Evolutionary conservation across 75 land plant species (phyloP).

Genomic region (Pseudotsuga menziesii): DNA sequence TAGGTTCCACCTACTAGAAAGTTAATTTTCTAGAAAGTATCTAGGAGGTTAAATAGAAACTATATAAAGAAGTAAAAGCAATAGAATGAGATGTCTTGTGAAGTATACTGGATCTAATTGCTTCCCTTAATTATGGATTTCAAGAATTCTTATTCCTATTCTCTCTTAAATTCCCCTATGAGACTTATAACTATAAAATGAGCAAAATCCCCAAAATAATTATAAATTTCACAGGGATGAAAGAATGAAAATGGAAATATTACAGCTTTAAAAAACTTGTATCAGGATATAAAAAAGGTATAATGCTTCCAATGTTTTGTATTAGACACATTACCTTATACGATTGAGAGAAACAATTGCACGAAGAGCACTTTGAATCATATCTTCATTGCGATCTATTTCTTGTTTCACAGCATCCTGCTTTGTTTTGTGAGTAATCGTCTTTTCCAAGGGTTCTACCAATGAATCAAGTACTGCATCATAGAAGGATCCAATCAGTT

Average conservation of each 20-base stretch:
- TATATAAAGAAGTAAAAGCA: no score
- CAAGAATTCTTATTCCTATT: no score
- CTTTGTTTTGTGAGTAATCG: slow-evolving; percentile 87
- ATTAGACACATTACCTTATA: slow-evolving; percentile 52
- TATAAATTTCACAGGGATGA: background rate
- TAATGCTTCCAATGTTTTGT: background rate
- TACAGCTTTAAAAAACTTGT: background rate
- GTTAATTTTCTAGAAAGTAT: no score
- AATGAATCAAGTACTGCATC: slow-evolving; percentile 80
- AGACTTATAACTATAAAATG: background rate
- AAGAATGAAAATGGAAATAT: background rate
- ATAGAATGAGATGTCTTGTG: no score
- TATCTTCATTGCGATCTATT: slow-evolving; percentile 98
- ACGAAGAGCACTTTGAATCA: slow-evolving; percentile 96
- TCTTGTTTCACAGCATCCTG: slow-evolving; percentile 99
- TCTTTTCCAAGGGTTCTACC: slow-evolving; percentile 92
- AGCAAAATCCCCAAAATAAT: slow-evolving; percentile 12
- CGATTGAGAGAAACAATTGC: slow-evolving; percentile 88
- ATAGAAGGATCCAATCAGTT: no score
- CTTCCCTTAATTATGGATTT: no score
- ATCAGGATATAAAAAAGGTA: background rate
- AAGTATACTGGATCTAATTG: no score
- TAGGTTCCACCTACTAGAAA: no score
- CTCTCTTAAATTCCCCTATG: no score
- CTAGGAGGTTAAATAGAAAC: no score